phyloP scores from a whole-genome alignment of 202 grass and related monocot species.

The Digitaria exilis region DNA sequence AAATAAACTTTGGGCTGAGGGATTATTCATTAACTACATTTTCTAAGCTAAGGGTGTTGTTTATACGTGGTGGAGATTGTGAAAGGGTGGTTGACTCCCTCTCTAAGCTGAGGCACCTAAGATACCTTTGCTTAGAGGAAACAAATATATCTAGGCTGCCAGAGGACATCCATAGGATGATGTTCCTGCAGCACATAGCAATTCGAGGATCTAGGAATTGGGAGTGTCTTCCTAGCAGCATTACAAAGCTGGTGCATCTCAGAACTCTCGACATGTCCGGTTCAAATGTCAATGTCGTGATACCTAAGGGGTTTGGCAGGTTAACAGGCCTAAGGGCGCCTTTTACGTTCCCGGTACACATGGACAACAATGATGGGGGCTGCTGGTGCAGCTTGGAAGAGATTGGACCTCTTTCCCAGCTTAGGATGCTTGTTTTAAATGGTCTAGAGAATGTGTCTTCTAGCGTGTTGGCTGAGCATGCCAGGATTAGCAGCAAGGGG shows the following conservation, averaged over 20 bases:
- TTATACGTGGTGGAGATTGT: not conserved
- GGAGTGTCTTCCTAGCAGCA: conserved; percentile 13
- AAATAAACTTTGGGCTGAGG: not conserved
- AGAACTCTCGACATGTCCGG: not conserved
- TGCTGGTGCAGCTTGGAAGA: conserved; percentile 23
- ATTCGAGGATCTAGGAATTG: not conserved
- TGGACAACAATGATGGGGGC: not conserved
- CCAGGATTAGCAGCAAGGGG: conserved; percentile 29
- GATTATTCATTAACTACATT: not conserved
- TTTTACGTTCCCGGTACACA: not conserved
- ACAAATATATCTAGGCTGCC: conserved; percentile 40
- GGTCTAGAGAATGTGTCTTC: conserved; percentile 5
- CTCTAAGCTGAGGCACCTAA: conserved; percentile 5
- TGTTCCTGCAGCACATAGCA: conserved; percentile 19
- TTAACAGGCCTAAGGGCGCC: not conserved
- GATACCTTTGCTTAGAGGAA: not conserved
- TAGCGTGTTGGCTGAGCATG: conserved; percentile 16
- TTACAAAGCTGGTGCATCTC: not conserved
- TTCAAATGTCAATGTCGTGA: not conserved
- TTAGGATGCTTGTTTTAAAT: not conserved
- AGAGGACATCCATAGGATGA: conserved; percentile 31
- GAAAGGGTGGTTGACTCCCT: not conserved
- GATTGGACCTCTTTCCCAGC: not conserved
- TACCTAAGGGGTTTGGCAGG: not conserved
- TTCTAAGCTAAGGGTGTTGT: not conserved